phyloP scores from a whole-genome alignment of 2,329 filamentous ascomycete genomes.

The Aspergillus fijiensis region DNA sequence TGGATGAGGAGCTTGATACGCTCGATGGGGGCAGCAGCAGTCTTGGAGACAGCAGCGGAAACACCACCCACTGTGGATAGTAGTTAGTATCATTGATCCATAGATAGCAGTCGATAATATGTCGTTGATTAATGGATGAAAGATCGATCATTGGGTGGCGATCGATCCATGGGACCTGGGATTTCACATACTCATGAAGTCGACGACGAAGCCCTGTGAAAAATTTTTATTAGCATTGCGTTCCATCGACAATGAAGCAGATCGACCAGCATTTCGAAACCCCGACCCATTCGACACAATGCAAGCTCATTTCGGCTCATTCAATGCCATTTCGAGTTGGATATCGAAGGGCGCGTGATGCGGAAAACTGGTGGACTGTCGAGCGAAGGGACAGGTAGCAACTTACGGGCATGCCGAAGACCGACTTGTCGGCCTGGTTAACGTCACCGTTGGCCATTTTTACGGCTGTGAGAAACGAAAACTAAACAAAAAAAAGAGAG shows the following conservation, averaged over 20 bases:
- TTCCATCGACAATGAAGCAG: slow-evolving; percentile 3
- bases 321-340: neutral
- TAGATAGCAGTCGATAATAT: neutral
- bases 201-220: slow-evolving; percentile 82
- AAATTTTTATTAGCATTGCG: slow-evolving; percentile 32
- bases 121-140: neutral
- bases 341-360: slow-evolving; percentile 11
- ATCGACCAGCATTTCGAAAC: slow-evolving; percentile 6
- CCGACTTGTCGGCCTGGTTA: slow-evolving; percentile 53
- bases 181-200: slow-evolving; percentile 91
- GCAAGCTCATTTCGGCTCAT: neutral
- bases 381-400: slow-evolving; percentile 11
- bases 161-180: slow-evolving; percentile 3
- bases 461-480: slow-evolving; percentile 43
- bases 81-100: slow-evolving; percentile 43
- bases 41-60: slow-evolving; percentile 99
- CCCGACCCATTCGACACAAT: neutral
- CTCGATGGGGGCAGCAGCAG: slow-evolving; percentile 98
- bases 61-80: slow-evolving; percentile 91
- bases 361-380: slow-evolving; percentile 13
- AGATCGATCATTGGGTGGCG: neutral
- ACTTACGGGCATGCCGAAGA: slow-evolving; percentile 55
- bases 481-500: slow-evolving; percentile 42
- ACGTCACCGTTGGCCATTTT: slow-evolving; percentile 51
- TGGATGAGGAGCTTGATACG: slow-evolving; percentile 99